Conservation (phyloP, 2,329 filamentous ascomycete species). For the Paramyrothecium sp. region DNA sequence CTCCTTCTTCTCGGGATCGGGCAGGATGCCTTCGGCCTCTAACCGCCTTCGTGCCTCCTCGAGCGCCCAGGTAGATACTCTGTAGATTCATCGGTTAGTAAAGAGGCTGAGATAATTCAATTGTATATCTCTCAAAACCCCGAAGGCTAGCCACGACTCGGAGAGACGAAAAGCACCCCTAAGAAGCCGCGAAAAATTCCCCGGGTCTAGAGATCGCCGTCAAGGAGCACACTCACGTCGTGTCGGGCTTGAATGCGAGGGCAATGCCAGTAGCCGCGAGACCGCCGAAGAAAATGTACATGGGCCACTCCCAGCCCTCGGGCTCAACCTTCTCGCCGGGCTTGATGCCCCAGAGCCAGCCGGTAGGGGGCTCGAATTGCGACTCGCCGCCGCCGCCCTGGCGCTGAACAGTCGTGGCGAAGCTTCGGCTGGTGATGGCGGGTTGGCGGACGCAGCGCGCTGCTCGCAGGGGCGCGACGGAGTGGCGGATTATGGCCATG, state of each 20-base stretch:
- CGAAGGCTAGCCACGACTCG: too few species aligned
- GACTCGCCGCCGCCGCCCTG: conserved; percentile 54
- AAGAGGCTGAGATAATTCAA: not conserved
- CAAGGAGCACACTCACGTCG: conserved; percentile 69
- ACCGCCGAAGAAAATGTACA: conserved; percentile 81
- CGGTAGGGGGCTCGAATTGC: conserved; percentile 85
- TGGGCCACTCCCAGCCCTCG: conserved; percentile 92
- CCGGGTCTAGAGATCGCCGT: too few species aligned
- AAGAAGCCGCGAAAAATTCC: too few species aligned
- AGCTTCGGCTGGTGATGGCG: conserved; percentile 28
- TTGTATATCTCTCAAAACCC: not conserved
- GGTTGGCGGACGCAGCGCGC: conserved; percentile 35
- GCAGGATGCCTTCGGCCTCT: conserved; percentile 91
- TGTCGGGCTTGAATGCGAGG: conserved; percentile 97
- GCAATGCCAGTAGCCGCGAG: conserved; percentile 72
- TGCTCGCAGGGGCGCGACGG: conserved; percentile 33
- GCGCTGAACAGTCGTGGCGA: conserved; percentile 44
- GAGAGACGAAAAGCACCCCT: not conserved
- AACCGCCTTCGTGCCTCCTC: conserved; percentile 94
- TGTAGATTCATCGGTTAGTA: conserved; percentile 39
- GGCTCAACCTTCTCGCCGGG: conserved; percentile 94
- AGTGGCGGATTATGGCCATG: conserved; percentile 35
- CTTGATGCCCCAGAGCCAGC: conserved; percentile 92
- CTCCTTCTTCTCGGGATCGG: conserved; percentile 69
- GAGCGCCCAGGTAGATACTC: conserved; percentile 98